Evolutionary conservation across 371 early-diverging fungal genomes (phyloP).

Genomic region (Zancudomyces culisetae): DNA sequence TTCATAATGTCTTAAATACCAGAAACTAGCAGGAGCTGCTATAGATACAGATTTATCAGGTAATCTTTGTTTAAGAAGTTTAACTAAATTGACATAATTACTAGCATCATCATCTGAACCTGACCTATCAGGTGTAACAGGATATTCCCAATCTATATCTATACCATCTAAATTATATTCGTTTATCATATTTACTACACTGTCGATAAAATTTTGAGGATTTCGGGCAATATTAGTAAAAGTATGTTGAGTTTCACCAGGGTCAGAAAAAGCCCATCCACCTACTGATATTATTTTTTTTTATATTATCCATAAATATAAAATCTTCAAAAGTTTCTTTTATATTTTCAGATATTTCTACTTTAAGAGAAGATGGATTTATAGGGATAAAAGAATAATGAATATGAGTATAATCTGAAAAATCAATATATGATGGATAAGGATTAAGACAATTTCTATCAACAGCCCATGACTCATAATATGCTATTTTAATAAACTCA

Average conservation of each 20-base stretch:
- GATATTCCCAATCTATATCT: conserved; percentile 27
- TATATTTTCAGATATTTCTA: neutral
- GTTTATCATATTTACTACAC: conserved; percentile 6
- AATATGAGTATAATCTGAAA: conserved; percentile 11
- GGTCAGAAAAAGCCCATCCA: conserved; percentile 12
- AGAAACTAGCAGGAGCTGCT: conserved; percentile 21
- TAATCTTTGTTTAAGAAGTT: conserved; percentile 4
- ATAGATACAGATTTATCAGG: conserved; percentile 9
- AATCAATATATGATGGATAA: conserved; percentile 5
- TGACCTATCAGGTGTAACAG: conserved; percentile 12
- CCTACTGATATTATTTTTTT: conserved; percentile 7
- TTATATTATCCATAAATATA: conserved; percentile 1
- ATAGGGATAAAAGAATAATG: conserved; percentile 15
- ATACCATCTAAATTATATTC: conserved; percentile 14
- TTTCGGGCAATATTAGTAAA: neutral
- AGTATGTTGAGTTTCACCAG: conserved; percentile 3
- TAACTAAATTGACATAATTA: conserved; percentile 12
- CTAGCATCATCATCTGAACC: conserved; percentile 11
- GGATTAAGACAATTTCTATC: conserved; percentile 7
- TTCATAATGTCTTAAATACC: conserved; percentile 17
- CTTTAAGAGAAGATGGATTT: neutral
- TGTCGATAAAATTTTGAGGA: neutral
- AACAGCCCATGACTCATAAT: conserved; percentile 12
- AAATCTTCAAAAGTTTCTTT: conserved; percentile 4
- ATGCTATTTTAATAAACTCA: conserved; percentile 11